A percentile compares a stretch with the other conserved stretches of the same genome.
Conservation (phyloP, 2,329 filamentous ascomycete genomes). For the Trichoderma oligosporum region DNA sequence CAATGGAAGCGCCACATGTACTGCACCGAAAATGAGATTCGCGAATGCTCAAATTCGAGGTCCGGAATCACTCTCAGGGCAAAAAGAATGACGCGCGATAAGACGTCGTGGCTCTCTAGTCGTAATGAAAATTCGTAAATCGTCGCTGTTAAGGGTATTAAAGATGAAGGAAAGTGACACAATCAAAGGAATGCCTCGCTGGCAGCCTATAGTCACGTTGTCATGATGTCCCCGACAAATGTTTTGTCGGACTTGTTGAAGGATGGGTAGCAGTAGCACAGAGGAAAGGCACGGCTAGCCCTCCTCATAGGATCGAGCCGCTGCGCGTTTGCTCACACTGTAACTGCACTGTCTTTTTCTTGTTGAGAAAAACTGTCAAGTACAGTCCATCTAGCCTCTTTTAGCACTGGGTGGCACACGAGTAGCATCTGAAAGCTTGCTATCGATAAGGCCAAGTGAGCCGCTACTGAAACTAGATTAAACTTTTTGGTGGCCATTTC, state of each 20-base stretch:
- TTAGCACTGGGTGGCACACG: slow-evolving; percentile 19
- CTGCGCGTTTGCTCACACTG: slow-evolving; percentile 18
- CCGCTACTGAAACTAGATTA: not conserved
- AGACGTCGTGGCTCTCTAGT: not conserved
- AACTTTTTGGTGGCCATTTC: not conserved
- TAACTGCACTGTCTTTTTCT: not conserved
- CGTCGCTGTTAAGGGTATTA: not conserved
- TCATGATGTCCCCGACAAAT: slow-evolving; percentile 18
- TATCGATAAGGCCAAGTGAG: slow-evolving; percentile 16
- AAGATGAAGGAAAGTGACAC: slow-evolving; percentile 1
- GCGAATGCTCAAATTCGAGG: slow-evolving; percentile 1
- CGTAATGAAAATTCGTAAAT: not conserved
- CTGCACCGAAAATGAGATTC: not conserved
- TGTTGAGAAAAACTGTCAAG: not conserved
- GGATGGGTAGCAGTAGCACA: slow-evolving; percentile 16
- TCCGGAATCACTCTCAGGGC: not conserved
- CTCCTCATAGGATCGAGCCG: not conserved
- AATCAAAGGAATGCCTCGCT: slow-evolving; percentile 17
- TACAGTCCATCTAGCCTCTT: not conserved
- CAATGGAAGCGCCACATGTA: slow-evolving; percentile 17
- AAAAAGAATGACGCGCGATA: slow-evolving; percentile 10
- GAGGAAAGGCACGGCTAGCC: slow-evolving; percentile 11
- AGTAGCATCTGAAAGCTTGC: slow-evolving; percentile 12
- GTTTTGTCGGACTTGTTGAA: slow-evolving; percentile 10
- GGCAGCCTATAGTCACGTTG: slow-evolving; percentile 18